Evolutionary conservation across 2,329 filamentous ascomycete genomes (phyloP).

Genomic region (Alternaria sp.): DNA sequence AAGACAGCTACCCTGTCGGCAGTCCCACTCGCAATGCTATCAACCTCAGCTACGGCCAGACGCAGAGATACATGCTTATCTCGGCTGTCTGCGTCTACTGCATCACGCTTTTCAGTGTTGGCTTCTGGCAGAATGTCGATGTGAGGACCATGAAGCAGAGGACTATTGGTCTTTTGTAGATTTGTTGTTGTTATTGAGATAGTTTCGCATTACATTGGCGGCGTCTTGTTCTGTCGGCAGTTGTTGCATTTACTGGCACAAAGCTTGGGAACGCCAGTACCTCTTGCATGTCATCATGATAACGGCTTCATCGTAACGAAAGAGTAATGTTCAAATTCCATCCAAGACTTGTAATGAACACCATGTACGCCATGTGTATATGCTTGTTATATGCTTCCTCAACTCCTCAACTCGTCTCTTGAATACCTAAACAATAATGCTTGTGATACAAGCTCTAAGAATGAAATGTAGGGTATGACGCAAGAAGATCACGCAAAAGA

Average conservation of each 20-base stretch:
- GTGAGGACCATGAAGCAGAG: constrained; percentile 42
- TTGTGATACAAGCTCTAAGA: background rate
- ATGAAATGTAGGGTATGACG: background rate
- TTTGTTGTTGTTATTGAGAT: background rate
- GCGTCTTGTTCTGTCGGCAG: background rate
- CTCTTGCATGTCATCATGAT: background rate
- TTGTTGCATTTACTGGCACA: background rate
- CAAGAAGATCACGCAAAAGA: background rate
- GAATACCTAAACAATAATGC: background rate
- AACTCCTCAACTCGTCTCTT: background rate
- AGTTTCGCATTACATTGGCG: background rate
- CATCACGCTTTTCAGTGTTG: constrained; percentile 30
- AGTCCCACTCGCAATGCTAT: constrained; percentile 55
- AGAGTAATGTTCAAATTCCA: background rate
- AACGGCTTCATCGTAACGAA: background rate
- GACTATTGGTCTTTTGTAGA: constrained; percentile 39
- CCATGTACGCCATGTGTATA: background rate
- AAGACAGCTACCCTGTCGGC: constrained; percentile 61
- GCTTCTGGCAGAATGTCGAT: constrained; percentile 40
- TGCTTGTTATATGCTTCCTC: background rate
- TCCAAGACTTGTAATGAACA: background rate
- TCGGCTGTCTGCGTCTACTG: constrained; percentile 39
- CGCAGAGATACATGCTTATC: constrained; percentile 48
- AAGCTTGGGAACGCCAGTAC: background rate
- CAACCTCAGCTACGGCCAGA: constrained; percentile 44